These are phyloP conservation scores for Mercurialis annua DNA, from an alignment of 345 rosid genomes.

Conservation along the genomic window DNA sequence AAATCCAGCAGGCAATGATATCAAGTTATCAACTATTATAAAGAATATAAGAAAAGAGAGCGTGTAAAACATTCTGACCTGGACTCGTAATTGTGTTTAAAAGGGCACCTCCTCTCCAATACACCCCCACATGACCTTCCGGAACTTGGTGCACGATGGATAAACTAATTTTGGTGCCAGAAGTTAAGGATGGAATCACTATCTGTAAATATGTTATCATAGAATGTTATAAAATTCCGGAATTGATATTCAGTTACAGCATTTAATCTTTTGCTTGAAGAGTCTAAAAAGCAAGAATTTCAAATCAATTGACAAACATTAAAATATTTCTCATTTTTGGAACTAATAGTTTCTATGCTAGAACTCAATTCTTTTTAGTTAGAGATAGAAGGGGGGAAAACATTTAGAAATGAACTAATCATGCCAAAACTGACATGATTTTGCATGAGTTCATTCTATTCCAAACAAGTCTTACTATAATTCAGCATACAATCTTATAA, in stretches of 20 bases:
- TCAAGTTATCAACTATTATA: neutral
- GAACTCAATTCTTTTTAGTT: no score
- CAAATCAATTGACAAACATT: no score
- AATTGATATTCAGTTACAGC: no score
- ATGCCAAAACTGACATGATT: no score
- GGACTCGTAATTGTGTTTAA: slow-evolving; percentile 59
- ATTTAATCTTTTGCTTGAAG: neutral
- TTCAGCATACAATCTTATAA: no score
- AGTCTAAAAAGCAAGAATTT: neutral
- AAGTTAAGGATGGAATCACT: slow-evolving; percentile 41
- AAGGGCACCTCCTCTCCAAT: slow-evolving; percentile 96
- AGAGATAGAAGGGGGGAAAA: no score
- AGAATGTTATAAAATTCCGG: neutral
- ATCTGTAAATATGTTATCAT: slow-evolving; percentile 12
- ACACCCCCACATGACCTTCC: slow-evolving; percentile 94
- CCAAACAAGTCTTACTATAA: neutral
- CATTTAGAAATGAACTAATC: no score
- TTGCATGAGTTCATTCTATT: no score
- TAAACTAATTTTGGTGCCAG: slow-evolving; percentile 32
- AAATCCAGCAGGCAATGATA: neutral
- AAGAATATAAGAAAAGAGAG: slow-evolving; percentile 2
- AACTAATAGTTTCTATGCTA: no score
- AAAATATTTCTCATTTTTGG: no score
- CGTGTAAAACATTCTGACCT: slow-evolving; percentile 35
- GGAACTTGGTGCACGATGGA: slow-evolving; percentile 81